These are phyloP conservation scores for Cryphonectria nitschkei DNA, from an alignment of 2,329 filamentous ascomycete genomes.

Conservation along the genomic window DNA sequence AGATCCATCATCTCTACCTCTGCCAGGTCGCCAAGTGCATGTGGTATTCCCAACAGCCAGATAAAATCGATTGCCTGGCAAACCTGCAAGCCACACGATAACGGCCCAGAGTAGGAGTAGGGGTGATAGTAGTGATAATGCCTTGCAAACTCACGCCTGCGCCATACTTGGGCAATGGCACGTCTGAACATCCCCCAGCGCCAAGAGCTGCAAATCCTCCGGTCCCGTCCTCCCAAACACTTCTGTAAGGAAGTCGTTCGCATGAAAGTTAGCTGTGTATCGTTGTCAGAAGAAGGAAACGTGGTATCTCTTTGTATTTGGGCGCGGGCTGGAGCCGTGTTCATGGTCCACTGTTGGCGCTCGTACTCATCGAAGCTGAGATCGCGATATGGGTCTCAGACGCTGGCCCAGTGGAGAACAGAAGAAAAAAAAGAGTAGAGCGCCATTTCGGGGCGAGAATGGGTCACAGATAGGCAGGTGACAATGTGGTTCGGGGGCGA, in stretches of 20 bases:
- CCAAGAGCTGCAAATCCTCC: neutral
- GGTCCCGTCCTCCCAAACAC: neutral
- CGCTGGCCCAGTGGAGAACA: neutral
- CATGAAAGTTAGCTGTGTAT: slow-evolving; percentile 9
- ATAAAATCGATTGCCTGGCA: neutral
- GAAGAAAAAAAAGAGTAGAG: neutral
- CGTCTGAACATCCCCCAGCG: neutral
- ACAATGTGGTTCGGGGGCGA: slow-evolving; percentile 8
- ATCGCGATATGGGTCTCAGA: neutral
- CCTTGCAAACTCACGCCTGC: neutral
- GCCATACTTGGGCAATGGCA: neutral
- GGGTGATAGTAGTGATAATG: neutral
- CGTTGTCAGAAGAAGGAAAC: slow-evolving; percentile 11
- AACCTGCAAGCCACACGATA: slow-evolving; percentile 12
- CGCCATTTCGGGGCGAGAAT: neutral
- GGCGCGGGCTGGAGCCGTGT: neutral
- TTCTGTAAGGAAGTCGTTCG: neutral
- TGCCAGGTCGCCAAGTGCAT: slow-evolving; percentile 18
- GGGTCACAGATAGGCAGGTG: slow-evolving; percentile 3
- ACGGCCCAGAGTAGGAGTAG: slow-evolving; percentile 2
- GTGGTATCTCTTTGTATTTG: neutral
- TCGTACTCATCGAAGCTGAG: neutral
- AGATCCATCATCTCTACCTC: neutral
- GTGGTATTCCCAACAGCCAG: slow-evolving; percentile 19
- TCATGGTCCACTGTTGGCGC: neutral